A percentile compares a stretch with the other conserved stretches of the same genome.
Evolutionary conservation across 768 basidiomycete genomes (phyloP).

Genomic region (Pisolithus microcarpus): DNA sequence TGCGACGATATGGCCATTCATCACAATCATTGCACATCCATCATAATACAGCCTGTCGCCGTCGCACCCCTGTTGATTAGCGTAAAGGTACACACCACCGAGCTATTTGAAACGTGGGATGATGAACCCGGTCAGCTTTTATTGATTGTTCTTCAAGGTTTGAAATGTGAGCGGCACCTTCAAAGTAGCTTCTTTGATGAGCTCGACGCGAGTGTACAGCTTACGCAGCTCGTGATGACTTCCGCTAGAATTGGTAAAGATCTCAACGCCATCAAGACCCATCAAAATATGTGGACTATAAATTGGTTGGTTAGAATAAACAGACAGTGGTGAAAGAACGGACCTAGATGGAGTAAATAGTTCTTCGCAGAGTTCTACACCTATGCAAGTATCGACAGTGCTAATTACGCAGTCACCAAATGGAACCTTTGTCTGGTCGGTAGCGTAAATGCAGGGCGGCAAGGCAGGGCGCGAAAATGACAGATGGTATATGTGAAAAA

Average conservation of each 20-base stretch:
- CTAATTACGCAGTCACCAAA: constrained; percentile 95
- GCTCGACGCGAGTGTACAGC: constrained; percentile 80
- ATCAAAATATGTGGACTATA: constrained; percentile 90
- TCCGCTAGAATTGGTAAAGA: constrained; percentile 97
- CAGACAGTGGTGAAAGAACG: background rate
- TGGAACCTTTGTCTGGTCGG: constrained; percentile 71
- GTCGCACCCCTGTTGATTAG: constrained; percentile 98
- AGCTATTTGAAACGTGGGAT: constrained; percentile 42
- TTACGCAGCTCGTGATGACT: constrained; percentile 99
- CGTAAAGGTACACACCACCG: constrained; percentile 95
- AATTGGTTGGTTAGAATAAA: background rate
- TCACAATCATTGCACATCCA: constrained; percentile 91
- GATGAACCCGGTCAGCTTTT: background rate
- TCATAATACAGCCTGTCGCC: constrained; percentile 98
- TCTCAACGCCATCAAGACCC: constrained; percentile 98
- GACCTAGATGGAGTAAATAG: constrained; percentile 95
- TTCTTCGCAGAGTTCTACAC: constrained; percentile 96
- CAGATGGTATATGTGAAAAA: background rate
- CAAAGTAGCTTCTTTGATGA: constrained; percentile 94
- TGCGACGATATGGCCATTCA: constrained; percentile 87
- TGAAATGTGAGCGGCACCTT: constrained; percentile 48
- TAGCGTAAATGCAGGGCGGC: background rate
- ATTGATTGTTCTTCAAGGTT: background rate
- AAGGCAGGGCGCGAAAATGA: no score
- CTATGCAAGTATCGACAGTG: constrained; percentile 92